Evolutionary conservation across 2,329 filamentous ascomycete species (phyloP), one percentile per base, ranked within the genome.

Genomic region (Calonectria leucothoes): DNA sequence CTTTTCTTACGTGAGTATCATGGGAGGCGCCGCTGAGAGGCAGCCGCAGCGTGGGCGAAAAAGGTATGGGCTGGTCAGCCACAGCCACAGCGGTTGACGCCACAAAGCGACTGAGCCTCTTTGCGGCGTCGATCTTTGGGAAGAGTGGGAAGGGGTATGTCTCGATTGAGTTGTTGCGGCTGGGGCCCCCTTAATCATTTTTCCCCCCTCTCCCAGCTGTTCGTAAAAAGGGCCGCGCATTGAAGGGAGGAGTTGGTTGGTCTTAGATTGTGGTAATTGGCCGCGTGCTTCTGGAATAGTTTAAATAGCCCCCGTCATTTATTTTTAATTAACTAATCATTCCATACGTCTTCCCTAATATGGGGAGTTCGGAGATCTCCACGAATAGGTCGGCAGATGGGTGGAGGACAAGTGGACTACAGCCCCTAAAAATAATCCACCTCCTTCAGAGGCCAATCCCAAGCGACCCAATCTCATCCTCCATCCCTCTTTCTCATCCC

Each of bases 391-490:
- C 23, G 55, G 55, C 55, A 61, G 33, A 39, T 61, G 55, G 27
- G 55, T 61, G 55, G 55, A 61, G 55, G 55, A 61, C 55, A 35
- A 27, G 55, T 61, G 55, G 55, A 55, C 51, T 52, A n/a, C n/a
- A 69, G 39, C 70, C 66, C 70, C 66, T 65, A 69, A 72, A 39
- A 61, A 61, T 39, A 61, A 69, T 71, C 55, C 64, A 71, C 35
- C 29, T 51, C 31, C 55, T 10, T 25, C 14, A n/a, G 20, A 78
- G 72, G 75, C 71, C 72, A 80, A 77, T 57, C 71, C 75, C 42
- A 75, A 61, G 66, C 70, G 61, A 61, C 67, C 69, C 76, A 76
- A 80, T 78, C 77, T 68, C 64, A 69, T 72, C 75, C 74, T 74
- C 74, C 61, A 68, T 72, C 37, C 64, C 66, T 77, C 42, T 76